Base-by-base conservation (phyloP, 1,284 basidiomycete genomes). In the Amylostereum areolatum region DNA sequence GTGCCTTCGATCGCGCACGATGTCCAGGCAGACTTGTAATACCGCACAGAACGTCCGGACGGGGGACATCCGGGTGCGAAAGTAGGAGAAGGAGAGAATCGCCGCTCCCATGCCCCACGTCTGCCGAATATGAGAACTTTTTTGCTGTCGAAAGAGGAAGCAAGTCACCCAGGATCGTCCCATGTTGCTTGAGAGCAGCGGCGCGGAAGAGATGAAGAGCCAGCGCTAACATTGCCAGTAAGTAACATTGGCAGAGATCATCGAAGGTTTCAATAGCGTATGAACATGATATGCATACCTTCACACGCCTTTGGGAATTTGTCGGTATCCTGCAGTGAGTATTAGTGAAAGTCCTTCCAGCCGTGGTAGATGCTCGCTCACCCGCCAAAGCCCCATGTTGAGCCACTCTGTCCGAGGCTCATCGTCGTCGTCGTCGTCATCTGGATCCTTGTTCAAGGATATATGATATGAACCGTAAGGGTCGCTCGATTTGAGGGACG, bases 21-120 rank as follows among this genome's bases (percentile, higher is more conserved):
- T 89, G 85, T 2, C 62, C 51, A 7, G 62, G 46, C 4, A 85
- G 67, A 49, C 77, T 80, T 9, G 85, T 86, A 35, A 89, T 78
- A 7, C 81, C 86, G 24, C 70, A 69, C 8, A 89, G 56, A 47
- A 65, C 58, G 1, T 67, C 62, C 5, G 78, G 82, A 7, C 71
- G 72, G 10, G 78, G 74, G 27, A 80, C 65, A 34, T 63, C 56
- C 18, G 70, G 66, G 56, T 70, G 63, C 3, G 67, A 67, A 35
- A 79, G 65, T 11, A 77, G 70, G 36, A 76, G 54, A 48, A 86
- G 60, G 7, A 88, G 68, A 0, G 84, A 87, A 62, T 87, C 85
- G 39, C 85, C 85, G 28, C 78, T 79, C 27, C 84, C 85, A 62
- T 85, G 79, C 7, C 85, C 86, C 28, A 88, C 79, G 62, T 89